Percentiles rank a stretch among this genome's conserved stretches.
Conservation (phyloP, 2,329 filamentous ascomycete genomes). For the Hysterium pulicare region DNA sequence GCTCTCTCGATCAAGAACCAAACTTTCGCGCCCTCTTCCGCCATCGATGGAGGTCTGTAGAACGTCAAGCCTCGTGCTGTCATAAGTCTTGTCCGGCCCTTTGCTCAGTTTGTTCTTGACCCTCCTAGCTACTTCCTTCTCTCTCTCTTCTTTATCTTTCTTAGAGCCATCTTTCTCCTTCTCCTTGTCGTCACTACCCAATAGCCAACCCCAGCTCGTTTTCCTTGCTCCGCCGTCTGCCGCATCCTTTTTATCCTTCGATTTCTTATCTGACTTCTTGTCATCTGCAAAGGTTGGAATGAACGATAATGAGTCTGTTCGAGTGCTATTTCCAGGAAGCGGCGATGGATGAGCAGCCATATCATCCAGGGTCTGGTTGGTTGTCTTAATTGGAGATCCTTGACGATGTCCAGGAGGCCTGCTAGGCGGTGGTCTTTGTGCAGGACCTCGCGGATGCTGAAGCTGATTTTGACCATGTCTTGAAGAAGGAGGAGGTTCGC, state of each 20-base stretch:
- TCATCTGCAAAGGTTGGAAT: conserved; percentile 76
- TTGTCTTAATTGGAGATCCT: conserved; percentile 36
- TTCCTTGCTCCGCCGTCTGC: conserved; percentile 65
- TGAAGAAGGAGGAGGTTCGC: conserved; percentile 25
- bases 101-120: conserved; percentile 66
- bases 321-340: conserved; percentile 65
- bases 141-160: conserved; percentile 42
- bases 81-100: conserved; percentile 54
- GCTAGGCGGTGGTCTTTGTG: conserved; percentile 21
- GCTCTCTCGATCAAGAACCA: conserved; percentile 76
- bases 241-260: conserved; percentile 68
- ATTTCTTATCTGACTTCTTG: conserved; percentile 68
- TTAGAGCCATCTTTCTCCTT: conserved; percentile 55
- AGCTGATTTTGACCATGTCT: conserved; percentile 17
- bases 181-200: conserved; percentile 66
- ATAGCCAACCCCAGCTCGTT: conserved; percentile 80
- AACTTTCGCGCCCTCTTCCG: conserved; percentile 68
- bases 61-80: conserved; percentile 80
- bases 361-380: conserved; percentile 58
- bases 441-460: conserved; percentile 13
- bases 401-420: conserved; percentile 27
- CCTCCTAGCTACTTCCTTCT: conserved; percentile 41
- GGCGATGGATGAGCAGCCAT: conserved; percentile 64
- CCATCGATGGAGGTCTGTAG: conserved; percentile 83
- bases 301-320: conserved; percentile 75